Evolutionary conservation across 495 filamentous ascomycete genomes (phyloP).

Genomic region (Thermochaetoides thermophila): DNA sequence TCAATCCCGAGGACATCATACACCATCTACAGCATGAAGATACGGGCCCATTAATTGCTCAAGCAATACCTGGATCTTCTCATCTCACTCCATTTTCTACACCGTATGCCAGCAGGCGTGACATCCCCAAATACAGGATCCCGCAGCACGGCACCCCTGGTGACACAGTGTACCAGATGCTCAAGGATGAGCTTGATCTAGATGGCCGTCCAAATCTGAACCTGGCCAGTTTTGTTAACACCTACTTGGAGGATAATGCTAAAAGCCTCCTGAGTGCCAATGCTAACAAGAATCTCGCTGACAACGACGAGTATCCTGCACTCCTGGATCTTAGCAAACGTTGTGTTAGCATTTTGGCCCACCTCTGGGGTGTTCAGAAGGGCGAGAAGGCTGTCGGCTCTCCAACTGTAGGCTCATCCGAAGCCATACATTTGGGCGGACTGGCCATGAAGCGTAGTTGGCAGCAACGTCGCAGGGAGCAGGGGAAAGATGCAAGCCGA

Average conservation of each 20-base stretch:
- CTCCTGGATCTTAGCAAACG: slow-evolving; percentile 59
- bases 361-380: slow-evolving; percentile 53
- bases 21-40: slow-evolving; percentile 35
- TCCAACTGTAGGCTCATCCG: slow-evolving; percentile 58
- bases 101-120: slow-evolving; percentile 42
- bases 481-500: slow-evolving; percentile 44
- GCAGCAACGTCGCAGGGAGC: slow-evolving; percentile 47
- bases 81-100: slow-evolving; percentile 50
- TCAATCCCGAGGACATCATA: slow-evolving; percentile 50
- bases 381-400: slow-evolving; percentile 55
- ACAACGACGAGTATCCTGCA: slow-evolving; percentile 64
- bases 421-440: slow-evolving; percentile 62
- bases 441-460: slow-evolving; percentile 67
- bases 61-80: slow-evolving; percentile 13
- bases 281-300: slow-evolving; percentile 50
- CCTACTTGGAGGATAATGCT: slow-evolving; percentile 56
- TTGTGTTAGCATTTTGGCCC: slow-evolving; percentile 54
- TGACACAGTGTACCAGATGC: slow-evolving; percentile 50
- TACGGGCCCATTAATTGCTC: slow-evolving; percentile 25
- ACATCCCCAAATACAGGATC: slow-evolving; percentile 55
- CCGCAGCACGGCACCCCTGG: slow-evolving; percentile 46
- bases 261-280: slow-evolving; percentile 54
- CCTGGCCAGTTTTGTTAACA: slow-evolving; percentile 56
- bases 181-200: slow-evolving; percentile 60
- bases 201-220: slow-evolving; percentile 62